Base-by-base conservation (phyloP, 2,329 filamentous ascomycete species). In the Cytospora piceicola region DNA sequence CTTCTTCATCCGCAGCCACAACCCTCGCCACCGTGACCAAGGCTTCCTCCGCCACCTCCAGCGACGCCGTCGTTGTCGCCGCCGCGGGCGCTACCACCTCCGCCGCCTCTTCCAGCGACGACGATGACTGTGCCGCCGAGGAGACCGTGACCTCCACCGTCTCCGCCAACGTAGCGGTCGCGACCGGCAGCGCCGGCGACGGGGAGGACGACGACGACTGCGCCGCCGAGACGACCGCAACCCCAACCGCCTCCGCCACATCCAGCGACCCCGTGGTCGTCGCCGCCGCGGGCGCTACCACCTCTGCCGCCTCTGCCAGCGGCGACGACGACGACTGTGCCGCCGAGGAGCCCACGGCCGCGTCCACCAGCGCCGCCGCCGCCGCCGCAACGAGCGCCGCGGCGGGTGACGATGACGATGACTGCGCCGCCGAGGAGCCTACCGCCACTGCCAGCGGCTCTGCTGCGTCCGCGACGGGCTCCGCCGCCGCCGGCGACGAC, bases 91-190 rank as follows among this genome's bases (percentile, higher is more conserved):
- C 56, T 2, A n/a, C 61, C 1, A 56, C 57, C 7, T 22, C 42
- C 1, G 32, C 34, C 3, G 20, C 53, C n/a, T 30, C 27, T 29
- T 3, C 24, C 3, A 55, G 39, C 11, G 56, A 57, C 3, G 65
- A 51, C 11, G 59, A 55, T 3, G 64, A 57, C 17, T 58, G 64
- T 53, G 42, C 39, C 36, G 64, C 54, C 2, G 64, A 63, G 24
- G 64, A 57, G 29, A 53, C 61, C 17, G 36, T 20, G 17, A 27
- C 56, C 4, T 24, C 57, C n/a, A 36, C 61, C 3, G 46, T 22
- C 46, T 32, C 51, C 3, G n/a, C 61, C 17, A 7, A 27, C 12
- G 11, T 15, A 3, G 34, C 34, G 34, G 27, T 29, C 27, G 27
- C 27, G 27, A 29, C 27, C 5, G 27, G 27, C 27, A 53, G 46